phyloP scores from a whole-genome alignment of 345 rosid species.

The Iberis pinnata region DNA sequence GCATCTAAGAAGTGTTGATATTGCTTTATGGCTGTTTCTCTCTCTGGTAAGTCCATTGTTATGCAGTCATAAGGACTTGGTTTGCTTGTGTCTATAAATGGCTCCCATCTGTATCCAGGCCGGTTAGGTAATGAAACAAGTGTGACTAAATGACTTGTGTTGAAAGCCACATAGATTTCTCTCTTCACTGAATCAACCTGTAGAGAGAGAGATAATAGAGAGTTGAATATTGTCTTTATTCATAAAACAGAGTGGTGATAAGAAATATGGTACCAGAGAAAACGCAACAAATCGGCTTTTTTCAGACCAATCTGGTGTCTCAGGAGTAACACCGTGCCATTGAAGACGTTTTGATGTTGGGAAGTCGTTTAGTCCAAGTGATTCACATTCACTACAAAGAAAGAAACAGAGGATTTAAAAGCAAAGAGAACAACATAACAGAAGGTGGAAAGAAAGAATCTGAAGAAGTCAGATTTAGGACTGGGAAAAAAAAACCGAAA shows the following conservation, averaged over 20 bases:
- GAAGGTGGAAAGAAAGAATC: neutral
- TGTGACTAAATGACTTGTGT: slow-evolving; percentile 62
- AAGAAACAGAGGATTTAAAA: neutral
- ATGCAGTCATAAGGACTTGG: slow-evolving; percentile 73
- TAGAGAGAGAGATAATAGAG: neutral
- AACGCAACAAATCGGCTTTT: slow-evolving; percentile 88
- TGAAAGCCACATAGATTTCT: slow-evolving; percentile 81
- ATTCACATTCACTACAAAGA: slow-evolving; percentile 71
- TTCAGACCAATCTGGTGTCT: slow-evolving; percentile 81
- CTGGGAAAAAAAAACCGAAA: too few species aligned
- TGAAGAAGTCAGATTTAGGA: too few species aligned
- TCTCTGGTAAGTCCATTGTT: slow-evolving; percentile 48
- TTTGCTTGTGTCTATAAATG: slow-evolving; percentile 85
- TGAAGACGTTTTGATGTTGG: slow-evolving; percentile 87
- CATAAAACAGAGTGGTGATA: neutral
- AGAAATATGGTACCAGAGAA: slow-evolving; percentile 52
- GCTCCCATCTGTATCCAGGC: slow-evolving; percentile 77
- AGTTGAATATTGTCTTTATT: too few species aligned
- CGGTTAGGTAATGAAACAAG: slow-evolving; percentile 63
- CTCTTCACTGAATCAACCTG: slow-evolving; percentile 72
- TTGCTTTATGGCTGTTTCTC: slow-evolving; percentile 53
- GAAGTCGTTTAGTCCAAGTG: slow-evolving; percentile 73
- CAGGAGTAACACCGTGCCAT: slow-evolving; percentile 84
- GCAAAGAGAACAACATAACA: neutral
- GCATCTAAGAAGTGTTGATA: slow-evolving; percentile 70